A percentile compares a stretch with the other conserved stretches of the same genome.
Evolutionary conservation across 1,139 yeast species (phyloP).

Genomic region (Groenewaldozyma auringiensis): DNA sequence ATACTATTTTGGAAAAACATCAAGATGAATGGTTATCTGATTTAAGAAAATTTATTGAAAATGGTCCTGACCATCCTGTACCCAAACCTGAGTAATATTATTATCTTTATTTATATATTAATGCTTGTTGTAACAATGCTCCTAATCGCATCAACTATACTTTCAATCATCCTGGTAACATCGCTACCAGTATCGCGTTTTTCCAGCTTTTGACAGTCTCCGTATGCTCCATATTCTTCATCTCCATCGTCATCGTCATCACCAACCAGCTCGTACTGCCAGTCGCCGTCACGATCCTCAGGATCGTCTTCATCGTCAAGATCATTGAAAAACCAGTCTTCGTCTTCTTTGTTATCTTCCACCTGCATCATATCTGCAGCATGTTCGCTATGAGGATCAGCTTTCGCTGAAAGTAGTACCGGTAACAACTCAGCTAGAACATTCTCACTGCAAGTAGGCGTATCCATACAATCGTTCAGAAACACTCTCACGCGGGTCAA

Average conservation of each 20-base stretch:
- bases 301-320: slow-evolving; percentile 1
- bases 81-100: no score
- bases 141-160: neutral
- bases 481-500: neutral
- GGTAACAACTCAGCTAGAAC: neutral
- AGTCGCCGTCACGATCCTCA: neutral
- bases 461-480: neutral
- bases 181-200: neutral
- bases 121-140: neutral
- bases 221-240: neutral
- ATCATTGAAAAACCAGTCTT: slow-evolving; percentile 1
- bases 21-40: slow-evolving; percentile 35
- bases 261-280: neutral
- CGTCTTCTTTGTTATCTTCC: neutral
- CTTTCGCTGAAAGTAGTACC: neutral
- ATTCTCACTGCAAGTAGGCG: neutral
- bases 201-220: neutral
- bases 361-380: neutral
- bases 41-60: slow-evolving; percentile 10
- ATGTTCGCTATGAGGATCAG: slow-evolving; percentile 2
- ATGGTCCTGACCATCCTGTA: slow-evolving; percentile 20
- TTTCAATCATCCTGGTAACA: neutral
- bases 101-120: no score
- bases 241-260: neutral
- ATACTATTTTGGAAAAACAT: slow-evolving; percentile 52